phyloP scores from a whole-genome alignment of 129 eudicot genomes.

The Calendula officinalis region DNA sequence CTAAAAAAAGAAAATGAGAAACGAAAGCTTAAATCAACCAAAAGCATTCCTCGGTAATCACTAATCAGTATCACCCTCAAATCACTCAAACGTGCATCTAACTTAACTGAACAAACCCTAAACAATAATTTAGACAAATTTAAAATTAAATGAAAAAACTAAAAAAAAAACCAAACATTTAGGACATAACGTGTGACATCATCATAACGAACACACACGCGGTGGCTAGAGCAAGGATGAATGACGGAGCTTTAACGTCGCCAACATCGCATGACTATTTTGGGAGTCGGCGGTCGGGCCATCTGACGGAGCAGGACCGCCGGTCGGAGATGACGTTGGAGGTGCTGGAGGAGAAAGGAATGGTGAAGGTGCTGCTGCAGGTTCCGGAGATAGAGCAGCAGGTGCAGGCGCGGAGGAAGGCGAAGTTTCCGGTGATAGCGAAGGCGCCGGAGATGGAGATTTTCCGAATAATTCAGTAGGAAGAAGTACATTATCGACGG shows the following conservation, averaged over 20 bases:
- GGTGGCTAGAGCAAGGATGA: background rate
- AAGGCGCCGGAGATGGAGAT: constrained; percentile 66
- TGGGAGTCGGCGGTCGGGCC: constrained; percentile 39
- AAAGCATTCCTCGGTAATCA: constrained; percentile 35
- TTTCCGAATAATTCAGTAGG: constrained; percentile 53
- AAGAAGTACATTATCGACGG: constrained; percentile 76
- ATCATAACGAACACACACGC: constrained; percentile 13
- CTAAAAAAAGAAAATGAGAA: no score
- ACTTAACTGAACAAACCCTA: constrained; percentile 26
- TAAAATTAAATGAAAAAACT: constrained; percentile 7
- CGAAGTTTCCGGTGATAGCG: constrained; percentile 48
- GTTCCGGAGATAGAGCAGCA: constrained; percentile 28
- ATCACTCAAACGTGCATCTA: constrained; percentile 28
- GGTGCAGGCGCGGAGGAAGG: constrained; percentile 55
- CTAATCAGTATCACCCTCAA: constrained; percentile 34
- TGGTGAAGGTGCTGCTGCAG: constrained; percentile 35
- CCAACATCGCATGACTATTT: constrained; percentile 24
- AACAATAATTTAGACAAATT: constrained; percentile 22
- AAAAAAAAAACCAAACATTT: constrained; percentile 13
- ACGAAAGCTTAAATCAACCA: no score
- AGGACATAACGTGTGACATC: constrained; percentile 25
- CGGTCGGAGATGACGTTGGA: constrained; percentile 27
- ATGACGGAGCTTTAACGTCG: constrained; percentile 29
- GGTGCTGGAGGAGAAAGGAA: constrained; percentile 39
- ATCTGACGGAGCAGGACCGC: constrained; percentile 36